Base-by-base conservation (phyloP, 1,284 basidiomycete species). In the Tilletia horrida region DNA sequence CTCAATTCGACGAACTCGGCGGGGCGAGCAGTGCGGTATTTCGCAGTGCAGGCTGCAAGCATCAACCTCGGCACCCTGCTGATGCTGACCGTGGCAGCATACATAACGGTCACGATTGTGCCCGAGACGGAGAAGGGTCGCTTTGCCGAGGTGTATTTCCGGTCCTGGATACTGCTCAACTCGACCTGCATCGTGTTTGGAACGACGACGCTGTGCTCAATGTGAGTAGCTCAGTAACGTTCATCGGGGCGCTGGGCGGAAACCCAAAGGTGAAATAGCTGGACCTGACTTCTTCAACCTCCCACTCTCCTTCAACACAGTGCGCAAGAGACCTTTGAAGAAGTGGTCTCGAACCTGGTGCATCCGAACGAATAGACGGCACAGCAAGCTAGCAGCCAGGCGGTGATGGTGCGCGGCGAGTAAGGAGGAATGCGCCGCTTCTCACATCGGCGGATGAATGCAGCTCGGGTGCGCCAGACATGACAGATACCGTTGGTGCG, bases 261-360 rank as follows among this genome's bases (percentile, higher is more conserved):
- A n/a, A n/a, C n/a, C n/a, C n/a, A n/a, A 40, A 40, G 35, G 11
- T 40, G 35, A 40, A 40, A 11, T 40, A 11, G 35, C 35, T 40
- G 35, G 11, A 40, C 4, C 35, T n/a, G n/a, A n/a, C 35, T 11
- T 40, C 35, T 11, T 11, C 35, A 11, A 40, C 35, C 11, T 40
- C 6, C 35, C 35, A 11, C 35, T 40, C 11, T 52, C 23, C 50
- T 13, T 6, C 50, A 2, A 14, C 50, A 48, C 23, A 52, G 50
- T 25, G 50, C 50, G 4, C 50, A 52, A 11, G 50, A 52, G 50
- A 52, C 50, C 13, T 52, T 25, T 52, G 50, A 52, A 52, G 50
- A 52, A 25, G 47, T 48, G 11, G 18, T 48, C 47, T 25, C 23
- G n/a, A 48, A 25, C 8, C 47, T 48, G 9, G 47, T 48, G 47